Conservation (phyloP, 2,329 filamentous ascomycete genomes). For the Neonectria sp. region DNA sequence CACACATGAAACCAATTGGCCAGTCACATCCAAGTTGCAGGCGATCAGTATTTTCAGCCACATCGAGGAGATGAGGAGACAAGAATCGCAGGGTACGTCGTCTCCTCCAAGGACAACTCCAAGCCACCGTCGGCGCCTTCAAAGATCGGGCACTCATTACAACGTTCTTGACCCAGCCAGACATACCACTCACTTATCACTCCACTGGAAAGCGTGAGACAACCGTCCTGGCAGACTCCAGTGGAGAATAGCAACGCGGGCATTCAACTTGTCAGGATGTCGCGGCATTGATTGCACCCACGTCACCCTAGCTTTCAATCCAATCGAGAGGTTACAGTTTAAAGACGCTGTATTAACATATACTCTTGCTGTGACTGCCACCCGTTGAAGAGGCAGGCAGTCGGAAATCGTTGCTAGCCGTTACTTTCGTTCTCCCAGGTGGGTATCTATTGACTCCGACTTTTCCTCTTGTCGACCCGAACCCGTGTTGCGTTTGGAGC, state of each 20-base stretch:
- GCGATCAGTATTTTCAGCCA: no score
- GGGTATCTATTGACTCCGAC: conserved; percentile 14
- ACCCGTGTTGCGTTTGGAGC: background rate
- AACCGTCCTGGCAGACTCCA: background rate
- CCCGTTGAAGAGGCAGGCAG: background rate
- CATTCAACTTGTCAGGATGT: no score
- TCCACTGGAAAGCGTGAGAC: background rate
- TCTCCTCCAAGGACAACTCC: background rate
- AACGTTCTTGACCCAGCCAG: background rate
- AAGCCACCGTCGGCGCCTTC: background rate
- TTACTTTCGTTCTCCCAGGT: background rate
- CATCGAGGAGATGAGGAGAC: no score
- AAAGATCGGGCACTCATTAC: background rate
- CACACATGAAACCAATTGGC: background rate
- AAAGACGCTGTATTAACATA: background rate
- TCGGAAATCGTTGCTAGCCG: background rate
- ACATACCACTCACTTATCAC: background rate
- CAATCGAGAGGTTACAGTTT: background rate
- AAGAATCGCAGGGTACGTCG: no score
- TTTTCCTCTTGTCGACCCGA: conserved; percentile 2
- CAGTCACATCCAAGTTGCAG: conserved; percentile 6
- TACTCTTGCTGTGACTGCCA: no score
- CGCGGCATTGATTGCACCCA: no score
- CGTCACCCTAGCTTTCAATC: no score
- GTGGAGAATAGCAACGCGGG: no score